phyloP scores from a whole-genome alignment of 352 stramenopile species.

The Pythium folliculosum region DNA sequence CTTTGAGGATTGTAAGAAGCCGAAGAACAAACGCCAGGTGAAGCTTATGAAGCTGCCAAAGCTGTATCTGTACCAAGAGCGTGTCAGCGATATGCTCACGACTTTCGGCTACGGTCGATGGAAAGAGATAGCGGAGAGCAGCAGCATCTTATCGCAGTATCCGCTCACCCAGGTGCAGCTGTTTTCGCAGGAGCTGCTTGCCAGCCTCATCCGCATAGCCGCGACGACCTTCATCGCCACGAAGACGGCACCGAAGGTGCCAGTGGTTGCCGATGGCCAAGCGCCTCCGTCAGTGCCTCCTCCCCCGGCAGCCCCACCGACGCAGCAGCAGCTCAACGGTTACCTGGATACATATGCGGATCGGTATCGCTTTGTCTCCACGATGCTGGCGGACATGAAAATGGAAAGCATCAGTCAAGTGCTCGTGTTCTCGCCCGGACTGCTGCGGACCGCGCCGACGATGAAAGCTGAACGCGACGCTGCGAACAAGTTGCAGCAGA shows the following conservation, averaged over 20 bases:
- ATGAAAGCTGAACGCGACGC: constrained; percentile 44
- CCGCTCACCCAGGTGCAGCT: constrained; percentile 39
- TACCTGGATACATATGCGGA: constrained; percentile 37
- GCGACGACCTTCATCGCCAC: constrained; percentile 15
- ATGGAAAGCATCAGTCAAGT: constrained; percentile 31
- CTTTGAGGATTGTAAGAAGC: constrained; percentile 37
- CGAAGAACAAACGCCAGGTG: constrained; percentile 30
- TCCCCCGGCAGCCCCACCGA: constrained; percentile 3
- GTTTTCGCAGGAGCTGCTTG: constrained; percentile 56
- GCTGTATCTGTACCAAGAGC: constrained; percentile 44
- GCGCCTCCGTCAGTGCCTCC: neutral
- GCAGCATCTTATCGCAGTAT: constrained; percentile 42
- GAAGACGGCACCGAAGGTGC: constrained; percentile 7
- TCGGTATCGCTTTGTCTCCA: constrained; percentile 46
- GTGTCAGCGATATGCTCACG: constrained; percentile 51
- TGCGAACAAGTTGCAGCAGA: constrained; percentile 55
- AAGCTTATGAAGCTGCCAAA: constrained; percentile 26
- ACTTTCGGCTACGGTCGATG: constrained; percentile 85
- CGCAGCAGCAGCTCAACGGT: constrained; percentile 35
- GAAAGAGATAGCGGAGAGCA: constrained; percentile 57
- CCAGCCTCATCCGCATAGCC: constrained; percentile 48
- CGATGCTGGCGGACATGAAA: constrained; percentile 52
- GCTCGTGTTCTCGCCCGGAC: constrained; percentile 15
- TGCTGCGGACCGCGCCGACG: constrained; percentile 6
- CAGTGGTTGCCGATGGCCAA: neutral